These are phyloP conservation scores for Barnettozyma siamensis DNA, from an alignment of 805 yeast species.

Conservation along the genomic window DNA sequence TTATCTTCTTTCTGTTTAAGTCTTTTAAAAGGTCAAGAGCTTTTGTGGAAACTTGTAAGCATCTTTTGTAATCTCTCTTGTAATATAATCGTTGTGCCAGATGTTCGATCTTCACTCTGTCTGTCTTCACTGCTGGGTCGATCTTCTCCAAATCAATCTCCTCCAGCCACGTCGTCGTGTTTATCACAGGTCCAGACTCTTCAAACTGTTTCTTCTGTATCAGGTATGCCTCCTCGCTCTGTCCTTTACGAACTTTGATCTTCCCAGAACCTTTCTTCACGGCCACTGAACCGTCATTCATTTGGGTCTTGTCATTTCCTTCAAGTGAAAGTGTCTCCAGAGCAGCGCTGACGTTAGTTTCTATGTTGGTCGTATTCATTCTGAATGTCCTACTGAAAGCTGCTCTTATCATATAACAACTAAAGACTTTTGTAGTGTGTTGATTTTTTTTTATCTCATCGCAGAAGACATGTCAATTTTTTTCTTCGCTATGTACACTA, in stretches of 20 bases:
- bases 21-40: constrained; percentile 32
- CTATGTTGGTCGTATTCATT: background rate
- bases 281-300: constrained; percentile 33
- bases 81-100: constrained; percentile 63
- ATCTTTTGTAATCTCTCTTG: constrained; percentile 42
- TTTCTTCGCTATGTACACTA: background rate
- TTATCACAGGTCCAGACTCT: constrained; percentile 51
- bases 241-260: constrained; percentile 56
- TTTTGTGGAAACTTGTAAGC: constrained; percentile 39
- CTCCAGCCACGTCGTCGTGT: constrained; percentile 40
- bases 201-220: constrained; percentile 47
- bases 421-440: background rate
- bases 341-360: background rate
- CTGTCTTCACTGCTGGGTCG: constrained; percentile 41
- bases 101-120: constrained; percentile 48
- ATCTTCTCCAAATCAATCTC: constrained; percentile 23
- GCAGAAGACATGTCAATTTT: background rate
- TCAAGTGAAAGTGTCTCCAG: background rate
- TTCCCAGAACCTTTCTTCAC: constrained; percentile 43
- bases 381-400: background rate
- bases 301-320: constrained; percentile 17
- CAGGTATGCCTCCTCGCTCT: constrained; percentile 56
- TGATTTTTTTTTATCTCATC: background rate
- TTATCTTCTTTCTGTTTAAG: constrained; percentile 36
- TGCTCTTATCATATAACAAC: background rate